phyloP scores from a whole-genome alignment of 108 stramenopile species.

The Fistulifera pelliculosa region DNA sequence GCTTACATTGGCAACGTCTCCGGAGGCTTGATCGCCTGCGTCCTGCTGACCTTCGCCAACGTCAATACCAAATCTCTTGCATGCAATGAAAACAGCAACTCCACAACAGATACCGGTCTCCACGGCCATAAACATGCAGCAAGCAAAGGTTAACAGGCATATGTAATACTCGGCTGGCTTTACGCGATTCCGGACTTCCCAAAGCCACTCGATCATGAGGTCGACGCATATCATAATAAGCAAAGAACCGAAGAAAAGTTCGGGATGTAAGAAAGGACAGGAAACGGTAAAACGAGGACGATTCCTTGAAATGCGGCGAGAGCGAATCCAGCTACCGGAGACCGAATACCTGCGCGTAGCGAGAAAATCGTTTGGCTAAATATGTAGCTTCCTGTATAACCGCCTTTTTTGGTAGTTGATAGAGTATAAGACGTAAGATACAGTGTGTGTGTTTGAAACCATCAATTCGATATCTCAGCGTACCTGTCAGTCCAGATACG shows the following conservation, averaged over 20 bases:
- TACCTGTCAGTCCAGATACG: slow-evolving; percentile 73
- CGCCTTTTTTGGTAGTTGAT: slow-evolving; percentile 16
- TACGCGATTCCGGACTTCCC: slow-evolving; percentile 72
- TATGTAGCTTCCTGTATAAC: slow-evolving; percentile 86
- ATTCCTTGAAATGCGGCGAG: slow-evolving; percentile 51
- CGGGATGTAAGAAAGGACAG: slow-evolving; percentile 74
- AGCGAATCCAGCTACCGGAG: slow-evolving; percentile 65
- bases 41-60: slow-evolving; percentile 2
- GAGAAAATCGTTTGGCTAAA: slow-evolving; percentile 97
- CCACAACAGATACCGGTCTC: slow-evolving; percentile 84
- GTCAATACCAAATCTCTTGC: slow-evolving; percentile 26
- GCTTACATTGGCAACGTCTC: not conserved
- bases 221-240: slow-evolving; percentile 89
- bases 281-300: slow-evolving; percentile 64
- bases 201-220: slow-evolving; percentile 93
- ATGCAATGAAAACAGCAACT: slow-evolving; percentile 35
- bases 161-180: slow-evolving; percentile 69
- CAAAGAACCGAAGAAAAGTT: slow-evolving; percentile 91
- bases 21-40: not conserved
- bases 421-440: too few species aligned
- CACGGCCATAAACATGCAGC: slow-evolving; percentile 77
- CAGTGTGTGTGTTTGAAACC: too few species aligned
- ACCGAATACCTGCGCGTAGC: slow-evolving; percentile 80
- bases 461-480: slow-evolving; percentile 6
- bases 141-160: slow-evolving; percentile 71